Percentiles rank a stretch among this genome's conserved stretches.
Evolutionary conservation across 176 grass and related monocot species (phyloP).

Genomic region (Juncus inflexus): DNA sequence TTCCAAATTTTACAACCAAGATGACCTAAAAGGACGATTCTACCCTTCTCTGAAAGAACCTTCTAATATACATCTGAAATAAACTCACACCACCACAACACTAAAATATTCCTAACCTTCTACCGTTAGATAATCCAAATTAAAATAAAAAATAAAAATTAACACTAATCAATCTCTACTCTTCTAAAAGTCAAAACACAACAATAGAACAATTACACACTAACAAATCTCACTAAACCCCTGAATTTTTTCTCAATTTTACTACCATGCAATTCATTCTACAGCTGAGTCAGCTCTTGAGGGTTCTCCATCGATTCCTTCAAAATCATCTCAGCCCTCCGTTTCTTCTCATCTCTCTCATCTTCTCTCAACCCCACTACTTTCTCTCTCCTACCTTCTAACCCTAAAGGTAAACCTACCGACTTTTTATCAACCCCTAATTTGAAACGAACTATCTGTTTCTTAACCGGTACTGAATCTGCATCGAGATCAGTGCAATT

Average conservation of each 20-base stretch:
- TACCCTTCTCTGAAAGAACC: constrained; percentile 15
- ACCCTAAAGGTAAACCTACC: constrained; percentile 23
- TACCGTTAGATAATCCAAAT: constrained; percentile 20
- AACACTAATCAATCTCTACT: constrained; percentile 30
- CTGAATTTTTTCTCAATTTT: constrained; percentile 17
- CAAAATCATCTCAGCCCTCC: constrained; percentile 50
- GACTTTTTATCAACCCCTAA: constrained; percentile 45
- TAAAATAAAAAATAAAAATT: constrained; percentile 22
- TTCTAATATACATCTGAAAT: constrained; percentile 30
- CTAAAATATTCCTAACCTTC: constrained; percentile 22
- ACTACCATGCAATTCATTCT: constrained; percentile 24
- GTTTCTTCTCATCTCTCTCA: constrained; percentile 54
- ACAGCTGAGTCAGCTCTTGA: constrained; percentile 40
- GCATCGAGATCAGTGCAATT: constrained; percentile 25
- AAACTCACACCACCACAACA: constrained; percentile 14
- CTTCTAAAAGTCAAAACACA: constrained; percentile 22
- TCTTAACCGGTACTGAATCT: constrained; percentile 28
- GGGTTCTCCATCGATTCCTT: constrained; percentile 47
- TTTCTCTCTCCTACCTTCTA: constrained; percentile 13
- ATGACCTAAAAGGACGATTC: not conserved
- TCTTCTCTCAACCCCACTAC: constrained; percentile 39
- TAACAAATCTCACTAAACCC: not conserved
- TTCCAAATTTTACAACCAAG: constrained; percentile 15
- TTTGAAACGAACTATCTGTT: constrained; percentile 42
- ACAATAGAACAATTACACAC: constrained; percentile 6